These are phyloP conservation scores for Debaryomyces sp. DNA, from an alignment of 1,139 yeast species.

Conservation along the genomic window DNA sequence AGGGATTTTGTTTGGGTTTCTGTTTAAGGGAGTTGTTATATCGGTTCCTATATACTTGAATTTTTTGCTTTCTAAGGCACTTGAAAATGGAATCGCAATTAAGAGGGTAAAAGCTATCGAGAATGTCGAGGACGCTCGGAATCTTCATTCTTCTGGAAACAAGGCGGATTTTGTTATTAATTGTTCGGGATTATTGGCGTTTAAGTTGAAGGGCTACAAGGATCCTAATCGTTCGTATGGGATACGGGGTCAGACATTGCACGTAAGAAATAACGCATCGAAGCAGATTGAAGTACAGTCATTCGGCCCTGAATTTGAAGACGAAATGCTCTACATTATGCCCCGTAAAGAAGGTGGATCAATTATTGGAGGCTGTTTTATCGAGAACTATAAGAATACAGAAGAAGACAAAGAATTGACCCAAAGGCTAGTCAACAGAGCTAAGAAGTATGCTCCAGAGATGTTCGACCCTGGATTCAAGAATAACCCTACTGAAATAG, in stretches of 20 bases:
- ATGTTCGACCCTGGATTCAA: slow-evolving; percentile 33
- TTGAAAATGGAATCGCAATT: slow-evolving; percentile 38
- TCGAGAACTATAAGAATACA: slow-evolving; percentile 22
- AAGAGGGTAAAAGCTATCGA: slow-evolving; percentile 29
- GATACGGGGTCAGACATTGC: slow-evolving; percentile 42
- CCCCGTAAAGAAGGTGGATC: slow-evolving; percentile 60
- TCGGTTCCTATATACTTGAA: slow-evolving; percentile 53
- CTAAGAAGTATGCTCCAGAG: slow-evolving; percentile 46
- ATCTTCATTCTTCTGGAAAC: slow-evolving; percentile 23
- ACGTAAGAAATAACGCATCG: slow-evolving; percentile 38
- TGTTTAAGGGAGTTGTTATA: slow-evolving; percentile 51
- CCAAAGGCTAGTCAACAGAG: slow-evolving; percentile 40
- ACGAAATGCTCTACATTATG: slow-evolving; percentile 49
- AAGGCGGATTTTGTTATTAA: slow-evolving; percentile 46
- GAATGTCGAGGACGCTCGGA: slow-evolving; percentile 30
- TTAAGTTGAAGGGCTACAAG: slow-evolving; percentile 31
- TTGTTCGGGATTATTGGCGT: slow-evolving; percentile 46
- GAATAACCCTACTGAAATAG: slow-evolving; percentile 39
- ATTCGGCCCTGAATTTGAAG: slow-evolving; percentile 28
- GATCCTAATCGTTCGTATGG: slow-evolving; percentile 33
- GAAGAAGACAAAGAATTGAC: slow-evolving; percentile 39
- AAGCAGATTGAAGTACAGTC: slow-evolving; percentile 33
- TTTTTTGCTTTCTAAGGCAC: slow-evolving; percentile 43
- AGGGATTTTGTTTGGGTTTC: slow-evolving; percentile 40
- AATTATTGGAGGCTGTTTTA: slow-evolving; percentile 54